Conservation (phyloP, 2,329 filamentous ascomycete genomes). For the Phyllosticta citriasiana region DNA sequence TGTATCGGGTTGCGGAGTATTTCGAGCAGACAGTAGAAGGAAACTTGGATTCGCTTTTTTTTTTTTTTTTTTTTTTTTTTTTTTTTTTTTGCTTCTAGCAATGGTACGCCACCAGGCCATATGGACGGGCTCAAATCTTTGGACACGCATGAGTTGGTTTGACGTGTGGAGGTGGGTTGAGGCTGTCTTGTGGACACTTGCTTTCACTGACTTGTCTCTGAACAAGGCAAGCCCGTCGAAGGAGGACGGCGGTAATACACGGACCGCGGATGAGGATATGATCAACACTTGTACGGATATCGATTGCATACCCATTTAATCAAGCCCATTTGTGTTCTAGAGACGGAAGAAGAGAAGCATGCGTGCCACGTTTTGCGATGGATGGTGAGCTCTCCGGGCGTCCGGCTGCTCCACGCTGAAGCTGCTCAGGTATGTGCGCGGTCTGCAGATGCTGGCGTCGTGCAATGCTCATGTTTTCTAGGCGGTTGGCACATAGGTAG, state of each 20-base stretch:
- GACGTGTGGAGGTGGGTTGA: neutral
- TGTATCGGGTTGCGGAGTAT: neutral
- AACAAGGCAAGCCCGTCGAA: no score
- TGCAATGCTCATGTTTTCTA: neutral
- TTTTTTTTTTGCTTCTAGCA: neutral
- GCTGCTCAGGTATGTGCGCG: neutral
- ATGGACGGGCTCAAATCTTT: neutral
- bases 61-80: neutral
- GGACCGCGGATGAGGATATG: neutral
- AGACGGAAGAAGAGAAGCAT: no score
- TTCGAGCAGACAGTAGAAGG: neutral
- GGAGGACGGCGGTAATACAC: neutral
- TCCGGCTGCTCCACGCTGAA: neutral
- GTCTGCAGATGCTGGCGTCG: neutral
- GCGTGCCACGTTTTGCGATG: no score
- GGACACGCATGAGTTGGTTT: neutral
- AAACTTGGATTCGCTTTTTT: neutral
- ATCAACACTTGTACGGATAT: neutral
- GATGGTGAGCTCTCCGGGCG: neutral
- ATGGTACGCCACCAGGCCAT: neutral
- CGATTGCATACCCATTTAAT: neutral
- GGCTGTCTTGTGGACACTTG: no score
- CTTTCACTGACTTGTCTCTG: no score
- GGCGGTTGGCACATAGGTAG: neutral
- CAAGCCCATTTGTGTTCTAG: neutral